phyloP scores from a whole-genome alignment of 2,329 filamentous ascomycete genomes.

The Sporothrix euskadiensis region DNA sequence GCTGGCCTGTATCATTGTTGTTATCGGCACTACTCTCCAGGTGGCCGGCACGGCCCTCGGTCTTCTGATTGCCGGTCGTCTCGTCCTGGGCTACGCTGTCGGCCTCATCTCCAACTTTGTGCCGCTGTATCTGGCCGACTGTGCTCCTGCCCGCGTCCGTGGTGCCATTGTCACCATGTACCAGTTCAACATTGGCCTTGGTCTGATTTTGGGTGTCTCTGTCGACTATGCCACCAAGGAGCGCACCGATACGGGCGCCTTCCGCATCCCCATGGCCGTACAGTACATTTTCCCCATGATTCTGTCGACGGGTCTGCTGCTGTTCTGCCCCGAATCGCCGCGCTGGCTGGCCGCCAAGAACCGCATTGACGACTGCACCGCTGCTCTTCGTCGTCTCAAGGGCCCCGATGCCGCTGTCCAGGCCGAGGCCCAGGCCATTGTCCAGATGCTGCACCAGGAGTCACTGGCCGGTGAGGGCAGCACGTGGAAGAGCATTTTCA shows the following conservation, averaged over 20 bases:
- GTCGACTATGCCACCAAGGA: slow-evolving; percentile 20
- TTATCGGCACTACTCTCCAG: slow-evolving; percentile 16
- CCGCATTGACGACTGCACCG: slow-evolving; percentile 5
- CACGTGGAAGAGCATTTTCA: background rate
- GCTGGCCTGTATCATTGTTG: slow-evolving; percentile 5
- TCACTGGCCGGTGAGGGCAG: slow-evolving; percentile 11
- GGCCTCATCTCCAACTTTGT: slow-evolving; percentile 21
- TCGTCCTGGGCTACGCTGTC: slow-evolving; percentile 13
- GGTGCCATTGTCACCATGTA: slow-evolving; percentile 18
- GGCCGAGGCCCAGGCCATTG: background rate
- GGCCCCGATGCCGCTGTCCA: slow-evolving; percentile 1
- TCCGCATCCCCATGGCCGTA: slow-evolving; percentile 22
- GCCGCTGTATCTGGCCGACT: slow-evolving; percentile 16
- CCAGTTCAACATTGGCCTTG: slow-evolving; percentile 20
- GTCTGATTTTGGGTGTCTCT: background rate
- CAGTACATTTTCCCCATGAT: slow-evolving; percentile 20
- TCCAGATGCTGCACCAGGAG: slow-evolving; percentile 13
- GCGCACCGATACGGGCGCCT: slow-evolving; percentile 8
- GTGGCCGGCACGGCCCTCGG: slow-evolving; percentile 13
- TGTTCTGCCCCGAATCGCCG: slow-evolving; percentile 21
- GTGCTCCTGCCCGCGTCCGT: background rate
- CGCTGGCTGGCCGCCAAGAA: slow-evolving; percentile 8
- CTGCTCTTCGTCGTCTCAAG: slow-evolving; percentile 8
- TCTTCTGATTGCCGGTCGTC: slow-evolving; percentile 2
- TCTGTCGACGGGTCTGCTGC: slow-evolving; percentile 12